phyloP scores from a whole-genome alignment of 306 rosid species.

The Prunus dulcis region DNA sequence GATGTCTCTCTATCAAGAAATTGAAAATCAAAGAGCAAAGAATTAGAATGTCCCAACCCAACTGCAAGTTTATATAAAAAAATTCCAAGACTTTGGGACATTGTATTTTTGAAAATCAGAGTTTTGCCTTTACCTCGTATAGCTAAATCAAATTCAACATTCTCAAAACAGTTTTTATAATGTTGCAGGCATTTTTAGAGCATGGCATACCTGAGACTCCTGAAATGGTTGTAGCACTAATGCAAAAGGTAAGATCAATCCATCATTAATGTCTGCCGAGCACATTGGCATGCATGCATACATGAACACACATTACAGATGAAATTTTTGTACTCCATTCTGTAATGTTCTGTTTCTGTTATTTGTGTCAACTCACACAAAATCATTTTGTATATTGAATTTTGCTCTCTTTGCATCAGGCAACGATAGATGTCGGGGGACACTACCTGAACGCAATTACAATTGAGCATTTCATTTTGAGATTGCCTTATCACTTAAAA shows the following conservation, averaged over 20 bases:
- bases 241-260: constrained; percentile 76
- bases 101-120: not conserved
- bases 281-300: not conserved
- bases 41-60: not conserved
- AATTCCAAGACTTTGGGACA: not conserved
- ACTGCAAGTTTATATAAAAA: not conserved
- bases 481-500: constrained; percentile 92
- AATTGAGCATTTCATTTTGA: constrained; percentile 91
- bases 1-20: constrained; percentile 18
- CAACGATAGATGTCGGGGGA: constrained; percentile 78
- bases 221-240: constrained; percentile 82
- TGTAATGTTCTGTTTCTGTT: not conserved
- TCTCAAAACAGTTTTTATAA: constrained; percentile 14
- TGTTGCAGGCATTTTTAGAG: constrained; percentile 72
- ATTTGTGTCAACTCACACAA: not conserved
- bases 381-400: not conserved
- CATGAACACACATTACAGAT: not conserved
- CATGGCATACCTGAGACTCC: constrained; percentile 89
- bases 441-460: constrained; percentile 83
- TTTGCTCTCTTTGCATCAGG: constrained; percentile 40
- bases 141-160: not conserved
- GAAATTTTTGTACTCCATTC: not conserved
- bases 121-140: not conserved
- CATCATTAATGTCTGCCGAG: constrained; percentile 1
- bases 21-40: not conserved